phyloP scores from a whole-genome alignment of 2,329 filamentous ascomycete species.

The Paraphaeosphaeria minitans region DNA sequence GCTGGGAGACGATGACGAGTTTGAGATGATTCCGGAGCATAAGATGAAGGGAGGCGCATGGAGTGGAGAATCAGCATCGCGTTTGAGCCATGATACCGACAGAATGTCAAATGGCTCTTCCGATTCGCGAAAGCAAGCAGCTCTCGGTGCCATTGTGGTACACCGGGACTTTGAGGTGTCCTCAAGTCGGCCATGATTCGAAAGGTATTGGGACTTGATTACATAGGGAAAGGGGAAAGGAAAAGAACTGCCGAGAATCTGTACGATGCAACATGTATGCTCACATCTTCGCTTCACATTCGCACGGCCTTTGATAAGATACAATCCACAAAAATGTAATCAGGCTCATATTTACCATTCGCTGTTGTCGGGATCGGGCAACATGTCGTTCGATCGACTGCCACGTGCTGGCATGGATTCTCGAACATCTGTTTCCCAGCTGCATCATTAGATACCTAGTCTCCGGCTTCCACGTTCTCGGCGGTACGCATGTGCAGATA shows the following conservation, averaged over 20 bases:
- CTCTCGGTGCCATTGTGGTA: neutral
- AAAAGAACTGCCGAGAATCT: neutral
- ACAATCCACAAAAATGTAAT: neutral
- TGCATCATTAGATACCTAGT: too few relatives aligned
- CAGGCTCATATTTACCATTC: neutral
- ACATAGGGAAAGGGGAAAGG: neutral
- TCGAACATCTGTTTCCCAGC: too few relatives aligned
- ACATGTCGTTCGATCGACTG: too few relatives aligned
- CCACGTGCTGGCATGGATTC: too few relatives aligned
- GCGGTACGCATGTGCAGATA: too few relatives aligned
- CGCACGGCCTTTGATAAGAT: neutral
- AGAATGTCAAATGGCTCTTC: neutral
- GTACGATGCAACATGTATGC: neutral
- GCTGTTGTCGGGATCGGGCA: too few relatives aligned
- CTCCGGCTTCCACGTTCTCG: too few relatives aligned
- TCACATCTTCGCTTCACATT: neutral
- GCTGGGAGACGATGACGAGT: slow-evolving; percentile 1
- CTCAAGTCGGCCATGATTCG: neutral
- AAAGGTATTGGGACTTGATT: too few relatives aligned
- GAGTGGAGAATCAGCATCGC: neutral
- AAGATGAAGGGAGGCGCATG: slow-evolving; percentile 5
- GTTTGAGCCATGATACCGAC: neutral
- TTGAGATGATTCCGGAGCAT: slow-evolving; percentile 1
- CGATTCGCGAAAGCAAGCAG: slow-evolving; percentile 2
- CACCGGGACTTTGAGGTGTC: neutral